Percentiles rank a stretch among this genome's conserved stretches.
Evolutionary conservation across 352 stramenopile species (phyloP).

Genomic region (Phytophthora crassamura): DNA sequence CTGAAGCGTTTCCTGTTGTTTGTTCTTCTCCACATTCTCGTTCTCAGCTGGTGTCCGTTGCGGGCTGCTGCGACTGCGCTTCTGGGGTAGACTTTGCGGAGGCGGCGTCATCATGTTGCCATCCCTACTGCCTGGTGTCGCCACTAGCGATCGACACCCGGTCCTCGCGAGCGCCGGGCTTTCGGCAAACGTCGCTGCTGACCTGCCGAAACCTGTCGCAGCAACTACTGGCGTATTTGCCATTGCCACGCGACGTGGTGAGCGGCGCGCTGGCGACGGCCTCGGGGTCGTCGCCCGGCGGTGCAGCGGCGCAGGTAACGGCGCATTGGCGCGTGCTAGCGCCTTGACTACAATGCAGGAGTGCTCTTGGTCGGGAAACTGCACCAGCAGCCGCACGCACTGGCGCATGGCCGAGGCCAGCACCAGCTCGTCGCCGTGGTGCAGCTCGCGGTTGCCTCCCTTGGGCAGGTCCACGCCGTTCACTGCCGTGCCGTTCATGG

Average conservation of each 20-base stretch:
- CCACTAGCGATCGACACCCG: slow-evolving; percentile 18
- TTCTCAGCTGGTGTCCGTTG: slow-evolving; percentile 17
- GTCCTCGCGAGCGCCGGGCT: slow-evolving; percentile 26
- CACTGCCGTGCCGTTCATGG: slow-evolving; percentile 81
- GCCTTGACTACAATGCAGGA: slow-evolving; percentile 54
- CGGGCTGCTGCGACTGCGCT: slow-evolving; percentile 36
- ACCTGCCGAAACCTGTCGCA: slow-evolving; percentile 22
- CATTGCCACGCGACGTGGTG: slow-evolving; percentile 27
- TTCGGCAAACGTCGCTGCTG: slow-evolving; percentile 18
- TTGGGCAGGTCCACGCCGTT: slow-evolving; percentile 70
- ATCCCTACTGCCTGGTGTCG: slow-evolving; percentile 17
- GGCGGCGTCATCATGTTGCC: slow-evolving; percentile 19
- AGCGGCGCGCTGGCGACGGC: slow-evolving; percentile 15
- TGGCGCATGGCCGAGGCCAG: slow-evolving; percentile 72
- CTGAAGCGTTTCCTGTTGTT: slow-evolving; percentile 32
- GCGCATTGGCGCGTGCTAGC: slow-evolving; percentile 14
- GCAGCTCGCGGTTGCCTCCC: slow-evolving; percentile 65
- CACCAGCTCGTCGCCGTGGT: slow-evolving; percentile 73
- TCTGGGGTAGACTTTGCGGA: slow-evolving; percentile 31
- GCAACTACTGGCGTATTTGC: slow-evolving; percentile 11
- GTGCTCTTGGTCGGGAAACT: slow-evolving; percentile 49
- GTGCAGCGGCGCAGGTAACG: slow-evolving; percentile 19
- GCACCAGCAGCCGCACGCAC: slow-evolving; percentile 58
- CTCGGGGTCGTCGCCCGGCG: slow-evolving; percentile 1
- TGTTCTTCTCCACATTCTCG: slow-evolving; percentile 31